Percentiles rank a stretch among this genome's conserved stretches.
Conservation (phyloP, 2,329 filamentous ascomycete species). For the Ophiocordyceps sinensis region DNA sequence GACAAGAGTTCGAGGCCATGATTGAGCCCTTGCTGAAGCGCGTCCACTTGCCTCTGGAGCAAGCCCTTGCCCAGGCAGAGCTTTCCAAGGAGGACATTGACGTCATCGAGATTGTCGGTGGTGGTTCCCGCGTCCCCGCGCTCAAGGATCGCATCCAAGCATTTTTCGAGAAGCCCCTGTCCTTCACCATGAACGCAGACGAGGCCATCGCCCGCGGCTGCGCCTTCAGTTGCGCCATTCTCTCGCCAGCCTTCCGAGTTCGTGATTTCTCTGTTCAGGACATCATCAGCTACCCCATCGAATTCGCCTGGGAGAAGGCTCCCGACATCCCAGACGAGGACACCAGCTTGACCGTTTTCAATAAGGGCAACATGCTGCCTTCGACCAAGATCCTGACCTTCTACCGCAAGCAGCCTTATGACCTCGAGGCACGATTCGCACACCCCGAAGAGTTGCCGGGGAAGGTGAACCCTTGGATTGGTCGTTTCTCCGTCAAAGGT, state of each 20-base stretch:
- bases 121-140: conserved; percentile 81
- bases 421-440: conserved; percentile 87
- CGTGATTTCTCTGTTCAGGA: conserved; percentile 97
- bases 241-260: conserved; percentile 95
- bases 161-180: conserved; percentile 87
- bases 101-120: conserved; percentile 82
- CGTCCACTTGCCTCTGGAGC: conserved; percentile 62
- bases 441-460: conserved; percentile 77
- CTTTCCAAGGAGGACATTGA: conserved; percentile 88
- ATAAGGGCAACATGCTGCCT: conserved; percentile 90
- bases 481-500: conserved; percentile 93
- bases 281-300: conserved; percentile 94
- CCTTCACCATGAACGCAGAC: conserved; percentile 95
- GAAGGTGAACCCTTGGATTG: conserved; percentile 88
- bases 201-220: conserved; percentile 92
- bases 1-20: conserved; percentile 86
- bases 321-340: conserved; percentile 97
- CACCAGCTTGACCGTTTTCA: conserved; percentile 92
- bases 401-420: conserved; percentile 95
- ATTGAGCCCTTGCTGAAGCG: conserved; percentile 71
- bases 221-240: conserved; percentile 93
- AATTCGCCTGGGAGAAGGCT: conserved; percentile 98
- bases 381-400: conserved; percentile 99
- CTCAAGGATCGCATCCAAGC: conserved; percentile 80
- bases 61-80: conserved; percentile 88